A percentile compares a stretch with the other conserved stretches of the same genome.
phyloP scores from a whole-genome alignment of 305 asterid genomes.

The Fraxinus paxiana region DNA sequence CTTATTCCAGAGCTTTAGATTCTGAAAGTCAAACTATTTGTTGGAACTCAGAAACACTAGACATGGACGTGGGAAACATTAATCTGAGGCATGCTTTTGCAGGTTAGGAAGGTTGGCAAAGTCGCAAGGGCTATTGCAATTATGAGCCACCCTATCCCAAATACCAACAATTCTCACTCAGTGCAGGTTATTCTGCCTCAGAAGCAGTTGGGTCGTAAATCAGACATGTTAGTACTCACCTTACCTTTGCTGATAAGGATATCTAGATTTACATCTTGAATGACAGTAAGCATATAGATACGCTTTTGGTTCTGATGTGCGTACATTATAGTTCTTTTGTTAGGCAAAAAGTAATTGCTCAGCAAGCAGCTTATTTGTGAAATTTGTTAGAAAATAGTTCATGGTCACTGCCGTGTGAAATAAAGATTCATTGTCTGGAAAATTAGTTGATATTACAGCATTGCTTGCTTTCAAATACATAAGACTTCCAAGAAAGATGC shows the following conservation, averaged over 20 bases:
- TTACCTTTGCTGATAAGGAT: background rate
- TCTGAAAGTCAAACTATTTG: background rate
- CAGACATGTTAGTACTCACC: constrained; percentile 70
- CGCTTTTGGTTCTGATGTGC: background rate
- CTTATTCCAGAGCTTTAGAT: background rate
- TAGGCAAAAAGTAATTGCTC: background rate
- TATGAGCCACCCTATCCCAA: constrained; percentile 98
- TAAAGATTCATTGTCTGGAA: no score
- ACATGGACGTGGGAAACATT: background rate
- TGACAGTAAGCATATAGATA: background rate
- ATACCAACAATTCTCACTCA: constrained; percentile 79
- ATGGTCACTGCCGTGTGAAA: background rate
- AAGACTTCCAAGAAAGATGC: background rate
- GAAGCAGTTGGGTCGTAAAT: constrained; percentile 89
- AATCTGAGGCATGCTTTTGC: constrained; percentile 15
- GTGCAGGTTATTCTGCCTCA: constrained; percentile 92
- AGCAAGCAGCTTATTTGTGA: background rate
- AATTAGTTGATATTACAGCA: background rate
- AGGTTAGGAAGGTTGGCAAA: constrained; percentile 88
- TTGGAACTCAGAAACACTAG: background rate
- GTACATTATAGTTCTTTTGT: background rate
- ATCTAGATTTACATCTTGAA: background rate
- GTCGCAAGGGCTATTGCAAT: constrained; percentile 92
- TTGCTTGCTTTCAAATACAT: background rate
- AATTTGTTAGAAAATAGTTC: background rate